phyloP scores from a whole-genome alignment of 352 stramenopile species.

The Phytophthora hibernalis region DNA sequence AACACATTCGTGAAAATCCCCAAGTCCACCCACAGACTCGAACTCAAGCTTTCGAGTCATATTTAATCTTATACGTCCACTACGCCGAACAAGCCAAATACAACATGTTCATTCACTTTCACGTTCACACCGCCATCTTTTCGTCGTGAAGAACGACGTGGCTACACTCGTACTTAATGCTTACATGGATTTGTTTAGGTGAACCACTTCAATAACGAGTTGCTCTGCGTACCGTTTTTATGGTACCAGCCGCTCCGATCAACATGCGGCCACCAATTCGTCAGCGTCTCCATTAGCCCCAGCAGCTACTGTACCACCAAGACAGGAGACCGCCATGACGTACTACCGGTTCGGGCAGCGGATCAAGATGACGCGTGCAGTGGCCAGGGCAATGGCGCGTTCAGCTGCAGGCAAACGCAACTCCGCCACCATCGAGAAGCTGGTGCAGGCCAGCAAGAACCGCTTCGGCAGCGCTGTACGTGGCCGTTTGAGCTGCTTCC shows the following conservation, averaged over 20 bases:
- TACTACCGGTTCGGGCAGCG: slow-evolving; percentile 75
- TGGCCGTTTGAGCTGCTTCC: slow-evolving; percentile 2
- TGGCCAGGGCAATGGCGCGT: slow-evolving; percentile 69
- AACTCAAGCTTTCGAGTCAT: slow-evolving; percentile 14
- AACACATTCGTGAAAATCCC: slow-evolving; percentile 19
- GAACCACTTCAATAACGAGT: neutral
- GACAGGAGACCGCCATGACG: slow-evolving; percentile 49
- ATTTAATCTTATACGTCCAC: slow-evolving; percentile 42
- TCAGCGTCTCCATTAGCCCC: slow-evolving; percentile 10
- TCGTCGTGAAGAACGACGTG: slow-evolving; percentile 15
- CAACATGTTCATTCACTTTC: neutral
- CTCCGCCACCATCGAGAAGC: slow-evolving; percentile 57
- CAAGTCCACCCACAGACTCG: neutral
- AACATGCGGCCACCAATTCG: slow-evolving; percentile 32
- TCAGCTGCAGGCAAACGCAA: slow-evolving; percentile 54
- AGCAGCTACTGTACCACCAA: slow-evolving; percentile 23
- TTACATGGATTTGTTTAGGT: no score
- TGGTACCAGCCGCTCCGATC: slow-evolving; percentile 6
- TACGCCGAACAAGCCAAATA: neutral
- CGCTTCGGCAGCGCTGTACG: slow-evolving; percentile 72
- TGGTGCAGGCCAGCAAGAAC: slow-evolving; percentile 71
- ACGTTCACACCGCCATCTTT: slow-evolving; percentile 18
- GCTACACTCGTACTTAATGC: neutral
- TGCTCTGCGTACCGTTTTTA: neutral
- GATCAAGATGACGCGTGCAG: slow-evolving; percentile 70